phyloP scores from a whole-genome alignment of 2,329 filamentous ascomycete species.

The Ascochyta rabiei region DNA sequence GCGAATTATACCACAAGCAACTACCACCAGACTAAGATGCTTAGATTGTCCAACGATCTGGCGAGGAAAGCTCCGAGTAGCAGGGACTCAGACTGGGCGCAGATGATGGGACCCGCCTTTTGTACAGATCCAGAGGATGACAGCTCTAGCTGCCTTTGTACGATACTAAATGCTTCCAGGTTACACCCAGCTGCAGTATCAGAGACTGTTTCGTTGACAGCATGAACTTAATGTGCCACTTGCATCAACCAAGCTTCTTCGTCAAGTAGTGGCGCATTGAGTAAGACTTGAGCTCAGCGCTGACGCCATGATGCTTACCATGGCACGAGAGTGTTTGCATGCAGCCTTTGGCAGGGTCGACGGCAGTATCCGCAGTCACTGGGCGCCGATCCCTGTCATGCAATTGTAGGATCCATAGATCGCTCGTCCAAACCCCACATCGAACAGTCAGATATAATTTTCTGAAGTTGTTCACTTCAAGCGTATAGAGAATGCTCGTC shows the following conservation, averaged over 20 bases:
- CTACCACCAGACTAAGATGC: not conserved
- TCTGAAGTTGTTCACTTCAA: not conserved
- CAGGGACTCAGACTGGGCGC: not conserved
- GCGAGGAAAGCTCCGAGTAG: not conserved
- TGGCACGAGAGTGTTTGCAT: not conserved
- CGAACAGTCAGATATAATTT: not conserved
- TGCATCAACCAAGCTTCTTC: not conserved
- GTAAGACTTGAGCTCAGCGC: not conserved
- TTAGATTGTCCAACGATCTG: not conserved
- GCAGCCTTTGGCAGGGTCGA: not conserved
- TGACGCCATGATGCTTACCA: not conserved
- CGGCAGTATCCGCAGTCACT: constrained; percentile 6
- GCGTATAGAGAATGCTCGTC: not conserved
- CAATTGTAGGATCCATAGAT: not conserved
- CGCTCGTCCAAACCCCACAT: not conserved
- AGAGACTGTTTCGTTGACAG: not conserved
- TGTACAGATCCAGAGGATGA: not conserved
- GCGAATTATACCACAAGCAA: not conserved
- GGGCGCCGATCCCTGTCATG: not conserved
- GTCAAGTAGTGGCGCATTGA: not conserved
- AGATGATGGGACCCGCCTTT: not conserved
- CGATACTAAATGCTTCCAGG: not conserved
- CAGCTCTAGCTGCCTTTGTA: not conserved
- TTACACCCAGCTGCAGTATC: not conserved
- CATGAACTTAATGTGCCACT: not conserved